A percentile compares a stretch with the other conserved stretches of the same genome.
Conservation (phyloP, 2,329 filamentous ascomycete genomes). For the Exophiala mesophila region DNA sequence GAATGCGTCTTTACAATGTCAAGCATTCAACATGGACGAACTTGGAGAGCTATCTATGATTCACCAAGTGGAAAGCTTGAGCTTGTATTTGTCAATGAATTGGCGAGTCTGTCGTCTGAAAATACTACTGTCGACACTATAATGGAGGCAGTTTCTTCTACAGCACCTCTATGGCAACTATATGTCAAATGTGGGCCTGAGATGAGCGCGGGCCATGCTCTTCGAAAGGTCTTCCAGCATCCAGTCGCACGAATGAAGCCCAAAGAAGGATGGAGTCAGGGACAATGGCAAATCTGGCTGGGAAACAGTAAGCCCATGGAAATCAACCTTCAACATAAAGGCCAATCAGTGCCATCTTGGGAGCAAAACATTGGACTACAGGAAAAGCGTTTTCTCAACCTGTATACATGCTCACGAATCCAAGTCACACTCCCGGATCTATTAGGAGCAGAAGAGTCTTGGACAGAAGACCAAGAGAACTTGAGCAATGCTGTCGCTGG, state of each 20-base stretch:
- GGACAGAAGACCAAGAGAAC: no score
- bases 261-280: constrained; percentile 29
- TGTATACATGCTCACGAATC: no score
- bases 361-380: constrained; percentile 39
- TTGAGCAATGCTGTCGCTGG: no score
- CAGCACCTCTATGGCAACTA: constrained; percentile 43
- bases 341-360: constrained; percentile 34
- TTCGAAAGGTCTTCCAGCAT: constrained; percentile 41
- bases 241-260: constrained; percentile 48
- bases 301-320: constrained; percentile 29
- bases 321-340: constrained; percentile 35
- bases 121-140: no score
- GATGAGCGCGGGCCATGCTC: constrained; percentile 35
- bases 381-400: no score
- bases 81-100: no score
- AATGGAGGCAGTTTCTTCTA: no score
- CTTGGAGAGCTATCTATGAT: background rate
- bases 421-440: no score
- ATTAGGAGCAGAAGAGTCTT: no score
- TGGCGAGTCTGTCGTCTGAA: no score
- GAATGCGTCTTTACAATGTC: no score
- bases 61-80: no score
- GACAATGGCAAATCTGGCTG: constrained; percentile 43
- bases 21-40: background rate
- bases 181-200: constrained; percentile 41